phyloP scores from a whole-genome alignment of 148 eudicot species.

The Vaccinium vitisidaea region DNA sequence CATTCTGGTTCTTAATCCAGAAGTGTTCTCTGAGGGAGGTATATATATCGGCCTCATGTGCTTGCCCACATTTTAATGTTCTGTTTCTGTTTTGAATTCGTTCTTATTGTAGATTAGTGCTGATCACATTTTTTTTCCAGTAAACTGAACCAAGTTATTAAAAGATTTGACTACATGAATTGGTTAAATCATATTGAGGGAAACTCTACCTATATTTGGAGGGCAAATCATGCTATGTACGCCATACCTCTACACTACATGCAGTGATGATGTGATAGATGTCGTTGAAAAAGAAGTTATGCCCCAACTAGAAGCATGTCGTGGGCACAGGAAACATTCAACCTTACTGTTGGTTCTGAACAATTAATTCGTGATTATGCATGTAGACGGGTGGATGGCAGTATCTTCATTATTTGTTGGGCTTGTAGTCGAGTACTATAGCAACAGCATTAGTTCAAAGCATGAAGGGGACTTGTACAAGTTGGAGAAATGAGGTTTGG shows the following conservation, averaged over 20 bases:
- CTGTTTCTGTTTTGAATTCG: neutral
- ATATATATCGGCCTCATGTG: slow-evolving; percentile 4
- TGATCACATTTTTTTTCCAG: neutral
- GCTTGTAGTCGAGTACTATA: neutral
- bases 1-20: slow-evolving; percentile 58
- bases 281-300: neutral
- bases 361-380: neutral
- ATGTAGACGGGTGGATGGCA: neutral
- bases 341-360: neutral
- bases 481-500: neutral
- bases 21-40: slow-evolving; percentile 49
- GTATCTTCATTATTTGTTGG: neutral
- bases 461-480: neutral
- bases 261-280: neutral
- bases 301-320: neutral
- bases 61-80: neutral
- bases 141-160: neutral
- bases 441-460: neutral
- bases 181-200: neutral
- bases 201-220: neutral
- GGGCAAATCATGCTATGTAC: neutral
- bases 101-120: neutral
- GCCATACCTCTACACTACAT: neutral
- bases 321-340: neutral
- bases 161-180: too few species aligned